Conservation (phyloP, 176 grass and related monocot genomes). For the Zizania latifolia region DNA sequence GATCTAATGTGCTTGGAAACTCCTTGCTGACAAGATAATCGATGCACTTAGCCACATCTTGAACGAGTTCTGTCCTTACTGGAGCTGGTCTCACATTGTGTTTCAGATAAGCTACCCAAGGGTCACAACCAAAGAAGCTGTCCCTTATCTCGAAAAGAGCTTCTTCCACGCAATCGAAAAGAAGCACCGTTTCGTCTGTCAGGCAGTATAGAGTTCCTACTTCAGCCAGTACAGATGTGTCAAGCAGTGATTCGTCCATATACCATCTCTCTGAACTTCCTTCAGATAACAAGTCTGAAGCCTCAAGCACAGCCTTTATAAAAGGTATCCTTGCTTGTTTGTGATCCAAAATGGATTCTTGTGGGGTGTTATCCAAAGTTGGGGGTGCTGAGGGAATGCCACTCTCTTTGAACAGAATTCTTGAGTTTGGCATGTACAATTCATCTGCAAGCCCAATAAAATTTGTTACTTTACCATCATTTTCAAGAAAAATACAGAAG, state of each 20-base stretch:
- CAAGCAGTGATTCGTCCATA: slow-evolving; percentile 38
- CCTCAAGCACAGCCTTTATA: slow-evolving; percentile 46
- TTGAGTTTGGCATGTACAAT: slow-evolving; percentile 42
- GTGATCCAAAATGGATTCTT: slow-evolving; percentile 37
- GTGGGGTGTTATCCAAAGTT: slow-evolving; percentile 10
- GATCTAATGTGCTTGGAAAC: slow-evolving; percentile 42
- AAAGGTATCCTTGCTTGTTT: slow-evolving; percentile 44
- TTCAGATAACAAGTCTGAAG: slow-evolving; percentile 39
- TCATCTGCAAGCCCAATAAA: slow-evolving; percentile 52
- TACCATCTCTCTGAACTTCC: slow-evolving; percentile 50
- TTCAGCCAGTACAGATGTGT: slow-evolving; percentile 79
- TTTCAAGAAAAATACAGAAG: neutral
- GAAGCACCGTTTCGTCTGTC: slow-evolving; percentile 60
- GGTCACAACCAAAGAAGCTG: slow-evolving; percentile 32
- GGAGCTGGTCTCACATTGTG: slow-evolving; percentile 37
- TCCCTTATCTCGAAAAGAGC: slow-evolving; percentile 43
- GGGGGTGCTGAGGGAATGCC: slow-evolving; percentile 13
- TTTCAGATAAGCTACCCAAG: slow-evolving; percentile 52
- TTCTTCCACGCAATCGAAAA: slow-evolving; percentile 69
- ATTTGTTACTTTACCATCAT: slow-evolving; percentile 11
- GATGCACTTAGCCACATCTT: slow-evolving; percentile 53
- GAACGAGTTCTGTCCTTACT: slow-evolving; percentile 34
- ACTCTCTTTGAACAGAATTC: slow-evolving; percentile 51
- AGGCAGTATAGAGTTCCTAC: slow-evolving; percentile 55
- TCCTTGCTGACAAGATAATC: slow-evolving; percentile 41